Conservation (phyloP, 2,329 filamentous ascomycete genomes). For the Bipolaris oryzae region DNA sequence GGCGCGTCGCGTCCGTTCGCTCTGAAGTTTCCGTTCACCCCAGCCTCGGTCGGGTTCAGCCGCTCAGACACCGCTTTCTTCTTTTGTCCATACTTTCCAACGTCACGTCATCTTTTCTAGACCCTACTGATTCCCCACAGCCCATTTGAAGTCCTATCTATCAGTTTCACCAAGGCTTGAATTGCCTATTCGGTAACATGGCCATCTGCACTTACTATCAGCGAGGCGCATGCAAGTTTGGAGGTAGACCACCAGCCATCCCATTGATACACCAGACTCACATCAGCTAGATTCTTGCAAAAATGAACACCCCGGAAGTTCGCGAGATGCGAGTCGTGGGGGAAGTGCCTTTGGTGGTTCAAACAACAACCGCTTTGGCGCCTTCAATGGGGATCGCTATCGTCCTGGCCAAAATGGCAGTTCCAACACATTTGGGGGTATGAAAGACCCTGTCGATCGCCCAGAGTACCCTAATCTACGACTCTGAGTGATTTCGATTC, state of each 20-base stretch:
- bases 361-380: slow-evolving; percentile 60
- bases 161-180: not conserved
- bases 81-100: slow-evolving; percentile 9
- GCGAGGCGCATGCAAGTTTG: slow-evolving; percentile 69
- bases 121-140: slow-evolving; percentile 23
- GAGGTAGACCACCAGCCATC: slow-evolving; percentile 56
- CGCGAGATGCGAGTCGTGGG: slow-evolving; percentile 35
- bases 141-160: slow-evolving; percentile 9
- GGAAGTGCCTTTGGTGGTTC: slow-evolving; percentile 33
- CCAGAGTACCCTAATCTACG: not conserved
- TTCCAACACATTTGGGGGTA: slow-evolving; percentile 48
- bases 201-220: slow-evolving; percentile 68
- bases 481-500: not conserved
- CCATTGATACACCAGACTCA: slow-evolving; percentile 10
- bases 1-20: slow-evolving; percentile 30
- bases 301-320: slow-evolving; percentile 62
- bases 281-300: slow-evolving; percentile 60
- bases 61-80: slow-evolving; percentile 9
- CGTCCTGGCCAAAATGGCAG: slow-evolving; percentile 39
- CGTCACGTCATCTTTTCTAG: slow-evolving; percentile 6
- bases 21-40: slow-evolving; percentile 20
- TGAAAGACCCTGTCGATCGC: slow-evolving; percentile 14
- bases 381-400: slow-evolving; percentile 50
- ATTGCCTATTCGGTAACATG: slow-evolving; percentile 36
- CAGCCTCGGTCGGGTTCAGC: slow-evolving; percentile 13